Evolutionary conservation across 768 basidiomycete genomes (phyloP), one percentile per base, ranked within the genome.

Genomic region (Leucocoprinus birnbaumii): DNA sequence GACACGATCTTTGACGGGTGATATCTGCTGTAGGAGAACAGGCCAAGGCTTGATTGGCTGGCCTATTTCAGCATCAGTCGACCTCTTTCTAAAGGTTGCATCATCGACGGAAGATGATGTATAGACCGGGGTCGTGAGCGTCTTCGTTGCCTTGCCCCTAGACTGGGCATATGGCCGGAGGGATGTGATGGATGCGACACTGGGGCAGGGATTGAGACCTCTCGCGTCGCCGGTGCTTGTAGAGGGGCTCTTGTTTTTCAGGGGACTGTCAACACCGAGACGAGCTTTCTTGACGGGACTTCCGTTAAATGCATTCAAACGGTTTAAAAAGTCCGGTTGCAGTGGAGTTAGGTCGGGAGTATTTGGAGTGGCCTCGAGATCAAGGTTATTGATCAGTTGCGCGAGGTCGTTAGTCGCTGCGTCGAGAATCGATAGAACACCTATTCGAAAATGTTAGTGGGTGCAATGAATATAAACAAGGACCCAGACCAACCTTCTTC

Each of bases 351-450:
- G 56, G 31, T 81, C 78, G 1, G 78, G 81, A 5, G 65, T 76
- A 2, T 75, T 73, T 0, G 89, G 90, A 0, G 91, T 92, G 3
- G 88, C 87, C 63, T 90, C 83, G 3, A 93, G 73, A 59, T 91
- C 87, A n/a, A 93, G 75, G n/a, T 80, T 79, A 58, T 85, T 88
- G 66, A 93, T 89, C 3, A 93, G 72, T 53, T 82, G 81, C 0
- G 87, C 90, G 3, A 93, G 78, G 40, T 92, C 90, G 48, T 89
- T 83, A 1, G 90, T 92, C 0, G 87, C 90, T 0, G 88, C 87
- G 58, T 86, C 86, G n/a, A 91, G 71, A 26, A 89, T 78, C 0
- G 84, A 87, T 1, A 90, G 63, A 13, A 82, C 81, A 57, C 79
- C 89, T 80, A 34, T 27, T 1, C 11, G 6, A 18, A 58, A 38